Conservation (phyloP, 345 rosid species). For the Bruguiera gymnorhiza region DNA sequence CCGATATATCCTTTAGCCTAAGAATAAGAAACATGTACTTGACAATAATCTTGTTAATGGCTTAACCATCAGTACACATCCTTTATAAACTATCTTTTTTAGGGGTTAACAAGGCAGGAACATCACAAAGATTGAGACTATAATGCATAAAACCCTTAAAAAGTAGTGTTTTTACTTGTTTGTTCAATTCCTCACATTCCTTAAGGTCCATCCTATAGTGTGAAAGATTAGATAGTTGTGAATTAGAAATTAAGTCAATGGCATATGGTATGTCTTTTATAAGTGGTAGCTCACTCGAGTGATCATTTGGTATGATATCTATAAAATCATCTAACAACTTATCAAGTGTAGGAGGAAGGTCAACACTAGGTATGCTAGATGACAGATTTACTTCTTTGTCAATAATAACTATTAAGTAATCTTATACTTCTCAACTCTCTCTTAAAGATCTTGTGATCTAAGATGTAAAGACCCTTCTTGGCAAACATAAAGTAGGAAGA, state of each 20-base stretch:
- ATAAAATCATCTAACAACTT: not conserved
- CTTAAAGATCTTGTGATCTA: not conserved
- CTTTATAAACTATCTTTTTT: not conserved
- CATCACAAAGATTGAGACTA: not conserved
- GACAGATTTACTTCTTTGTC: not conserved
- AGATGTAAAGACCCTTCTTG: not conserved
- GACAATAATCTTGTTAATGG: not conserved
- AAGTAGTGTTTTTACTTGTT: not conserved
- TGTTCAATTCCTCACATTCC: not conserved
- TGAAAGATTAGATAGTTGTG: not conserved
- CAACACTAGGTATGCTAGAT: not conserved
- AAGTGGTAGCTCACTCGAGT: not conserved
- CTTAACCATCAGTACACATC: not conserved
- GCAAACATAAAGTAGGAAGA: not conserved
- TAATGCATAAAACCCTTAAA: not conserved
- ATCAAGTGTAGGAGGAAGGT: not conserved
- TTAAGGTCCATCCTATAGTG: not conserved
- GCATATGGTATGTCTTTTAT: not conserved
- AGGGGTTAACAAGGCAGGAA: not conserved
- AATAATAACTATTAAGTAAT: not conserved
- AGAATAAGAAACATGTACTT: not conserved
- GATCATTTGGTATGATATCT: not conserved
- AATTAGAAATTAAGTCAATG: not conserved
- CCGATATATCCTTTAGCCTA: not conserved
- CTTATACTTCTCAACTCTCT: not conserved